These are phyloP conservation scores for Talaromyces sp. DNA, from an alignment of 2,329 filamentous ascomycete genomes.

Conservation along the genomic window DNA sequence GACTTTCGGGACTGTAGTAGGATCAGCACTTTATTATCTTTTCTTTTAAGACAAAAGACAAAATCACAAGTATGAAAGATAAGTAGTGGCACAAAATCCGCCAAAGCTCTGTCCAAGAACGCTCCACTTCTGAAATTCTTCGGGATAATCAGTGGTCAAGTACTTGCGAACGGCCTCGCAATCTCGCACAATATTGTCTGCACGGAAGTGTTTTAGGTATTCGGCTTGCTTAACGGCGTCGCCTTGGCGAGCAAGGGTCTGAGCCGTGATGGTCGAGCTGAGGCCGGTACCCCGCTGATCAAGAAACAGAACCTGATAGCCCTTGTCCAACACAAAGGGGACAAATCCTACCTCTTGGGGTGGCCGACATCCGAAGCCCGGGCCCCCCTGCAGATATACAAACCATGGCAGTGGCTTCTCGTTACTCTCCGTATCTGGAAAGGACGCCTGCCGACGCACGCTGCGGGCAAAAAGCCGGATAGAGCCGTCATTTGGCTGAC, in stretches of 20 bases:
- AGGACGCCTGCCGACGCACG: conserved; percentile 53
- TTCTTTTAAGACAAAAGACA: background rate
- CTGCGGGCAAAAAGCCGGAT: conserved; percentile 74
- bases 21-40: background rate
- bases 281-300: conserved; percentile 88
- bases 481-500: conserved; percentile 52
- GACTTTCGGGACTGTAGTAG: conserved; percentile 56
- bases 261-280: conserved; percentile 71
- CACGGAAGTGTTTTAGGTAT: conserved; percentile 79
- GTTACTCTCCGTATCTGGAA: conserved; percentile 43
- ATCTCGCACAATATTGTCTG: conserved; percentile 84
- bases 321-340: conserved; percentile 64
- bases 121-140: conserved; percentile 71
- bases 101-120: conserved; percentile 89
- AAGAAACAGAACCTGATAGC: conserved; percentile 79
- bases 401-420: conserved; percentile 52
- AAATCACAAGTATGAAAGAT: conserved; percentile 65
- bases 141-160: conserved; percentile 63
- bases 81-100: conserved; percentile 77
- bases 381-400: conserved; percentile 79
- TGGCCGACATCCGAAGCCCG: conserved; percentile 68
- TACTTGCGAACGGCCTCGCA: conserved; percentile 77
- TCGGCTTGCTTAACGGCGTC: conserved; percentile 63
- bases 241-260: conserved; percentile 61
- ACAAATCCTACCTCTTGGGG: conserved; percentile 70